Base-by-base conservation (phyloP, 257 asterid species). In the Dorcoceras hygrometricum region DNA sequence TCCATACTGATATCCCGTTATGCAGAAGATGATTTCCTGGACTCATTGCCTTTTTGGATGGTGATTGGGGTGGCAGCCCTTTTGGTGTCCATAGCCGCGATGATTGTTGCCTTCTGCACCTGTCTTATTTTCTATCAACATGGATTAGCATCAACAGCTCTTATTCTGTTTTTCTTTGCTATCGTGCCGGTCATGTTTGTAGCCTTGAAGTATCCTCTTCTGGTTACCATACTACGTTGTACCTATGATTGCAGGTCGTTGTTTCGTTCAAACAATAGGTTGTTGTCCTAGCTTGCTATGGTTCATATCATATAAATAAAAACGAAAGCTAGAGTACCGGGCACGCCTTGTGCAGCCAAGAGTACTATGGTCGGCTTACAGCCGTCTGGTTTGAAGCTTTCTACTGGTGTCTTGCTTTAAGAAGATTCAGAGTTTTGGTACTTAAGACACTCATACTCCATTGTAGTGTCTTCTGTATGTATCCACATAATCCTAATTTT, bases 1-100 rank as follows among this genome's bases (percentile, higher is more conserved):
- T 67, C 80, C 25, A 74, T 80, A 27, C 80, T 80, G 5, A 77
- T 80, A 1, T 74, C 82, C 1, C 80, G 82, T 2, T 81, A 62
- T 63, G 58, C 76, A 0, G 83, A 72, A 54, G 27, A 66, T 0
- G 80, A 81, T 14, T 81, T 81, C 14, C 57, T 74, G 14, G 62
- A 19, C 3, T 59, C 76, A 1, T 60, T 80, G 69, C 85, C 83
- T 23, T 73, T 70, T 19, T 70, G 65, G 76, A n/a, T 77, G 31
- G 71, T 77, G 68, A 58, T 25, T 4, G 82, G 82, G 23, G 68
- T 77, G 50, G 27, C 34, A 55, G 20, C 82, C 6, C 79, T 77
- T 18, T 73, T 77, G 23, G 58, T 77, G 1, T 77, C 82, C 16
- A 77, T 77, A 3, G 74, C 70, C 61, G 82, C 76, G 8, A 77